These are phyloP conservation scores for Santalum album DNA, from an alignment of 164 flowering plant genomes.

Conservation along the genomic window DNA sequence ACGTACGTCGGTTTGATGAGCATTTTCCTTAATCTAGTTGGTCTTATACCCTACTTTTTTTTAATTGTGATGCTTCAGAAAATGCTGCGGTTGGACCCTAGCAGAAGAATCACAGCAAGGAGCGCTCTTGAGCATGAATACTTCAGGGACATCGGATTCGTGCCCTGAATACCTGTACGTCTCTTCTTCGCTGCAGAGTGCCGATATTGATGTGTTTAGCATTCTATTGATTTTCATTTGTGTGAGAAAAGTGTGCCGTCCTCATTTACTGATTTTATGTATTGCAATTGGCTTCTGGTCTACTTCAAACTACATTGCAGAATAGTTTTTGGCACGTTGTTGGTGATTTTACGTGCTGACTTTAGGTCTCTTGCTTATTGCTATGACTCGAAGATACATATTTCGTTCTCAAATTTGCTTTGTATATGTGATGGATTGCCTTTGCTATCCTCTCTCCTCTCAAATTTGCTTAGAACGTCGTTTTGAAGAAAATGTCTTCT, in stretches of 20 bases:
- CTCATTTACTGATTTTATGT: no score
- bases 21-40: neutral
- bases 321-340: no score
- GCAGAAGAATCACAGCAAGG: constrained; percentile 82
- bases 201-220: constrained; percentile 12
- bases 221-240: neutral
- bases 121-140: constrained; percentile 86
- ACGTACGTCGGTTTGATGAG: neutral
- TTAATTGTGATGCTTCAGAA: constrained; percentile 36
- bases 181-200: constrained; percentile 8
- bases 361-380: no score
- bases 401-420: no score
- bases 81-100: constrained; percentile 92
- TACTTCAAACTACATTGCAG: no score
- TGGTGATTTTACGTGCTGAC: no score
- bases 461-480: no score
- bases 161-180: constrained; percentile 29
- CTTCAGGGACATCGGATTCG: constrained; percentile 70
- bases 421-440: no score
- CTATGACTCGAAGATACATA: no score
- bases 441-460: no score
- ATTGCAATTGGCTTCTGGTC: no score
- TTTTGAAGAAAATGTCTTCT: no score
- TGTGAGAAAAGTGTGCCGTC: neutral
- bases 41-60: neutral